These are phyloP conservation scores for Arabidopsis suecica DNA, from an alignment of 345 rosid genomes.

Conservation along the genomic window DNA sequence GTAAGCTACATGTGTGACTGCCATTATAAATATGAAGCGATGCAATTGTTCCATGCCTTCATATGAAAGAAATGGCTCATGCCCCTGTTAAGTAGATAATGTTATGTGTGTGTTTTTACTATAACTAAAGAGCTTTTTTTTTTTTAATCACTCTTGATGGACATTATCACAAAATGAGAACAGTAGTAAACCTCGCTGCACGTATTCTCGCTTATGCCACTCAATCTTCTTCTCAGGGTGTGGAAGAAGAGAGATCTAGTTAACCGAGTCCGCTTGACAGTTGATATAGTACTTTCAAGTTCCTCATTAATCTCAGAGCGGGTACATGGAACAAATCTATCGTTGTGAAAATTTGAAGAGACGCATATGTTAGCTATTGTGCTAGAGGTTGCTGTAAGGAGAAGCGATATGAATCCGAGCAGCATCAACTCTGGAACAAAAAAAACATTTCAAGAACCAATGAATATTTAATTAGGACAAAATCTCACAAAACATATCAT, in stretches of 20 bases:
- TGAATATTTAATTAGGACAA: neutral
- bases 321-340: constrained; percentile 73
- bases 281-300: constrained; percentile 43
- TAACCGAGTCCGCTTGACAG: constrained; percentile 52
- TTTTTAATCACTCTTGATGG: neutral
- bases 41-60: constrained; percentile 92
- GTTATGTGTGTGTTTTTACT: neutral
- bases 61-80: constrained; percentile 84
- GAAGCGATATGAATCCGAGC: constrained; percentile 91
- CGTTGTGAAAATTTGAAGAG: constrained; percentile 71
- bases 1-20: constrained; percentile 82
- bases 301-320: constrained; percentile 57
- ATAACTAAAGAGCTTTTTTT: neutral
- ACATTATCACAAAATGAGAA: neutral
- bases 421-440: constrained; percentile 77
- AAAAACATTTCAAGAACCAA: neutral
- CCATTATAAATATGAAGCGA: constrained; percentile 94
- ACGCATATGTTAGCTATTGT: constrained; percentile 75
- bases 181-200: constrained; percentile 62
- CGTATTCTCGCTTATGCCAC: constrained; percentile 48
- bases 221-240: constrained; percentile 59
- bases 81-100: constrained; percentile 55
- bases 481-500: neutral
- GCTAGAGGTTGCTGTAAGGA: constrained; percentile 83
- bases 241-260: constrained; percentile 44